Conservation (phyloP, 2,329 filamentous ascomycete species). For the Trichoderma pleuroti region DNA sequence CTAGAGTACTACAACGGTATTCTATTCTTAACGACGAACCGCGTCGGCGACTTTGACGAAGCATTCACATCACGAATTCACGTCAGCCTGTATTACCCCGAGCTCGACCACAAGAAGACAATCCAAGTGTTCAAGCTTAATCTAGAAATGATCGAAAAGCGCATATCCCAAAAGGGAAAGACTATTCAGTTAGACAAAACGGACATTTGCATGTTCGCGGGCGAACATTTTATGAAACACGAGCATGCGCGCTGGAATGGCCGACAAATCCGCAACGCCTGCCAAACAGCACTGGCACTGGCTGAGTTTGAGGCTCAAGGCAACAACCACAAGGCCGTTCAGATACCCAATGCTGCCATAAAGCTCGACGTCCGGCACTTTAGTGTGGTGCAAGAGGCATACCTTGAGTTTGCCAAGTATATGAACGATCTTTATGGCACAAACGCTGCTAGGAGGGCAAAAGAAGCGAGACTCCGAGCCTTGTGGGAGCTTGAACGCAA, state of each 20-base stretch:
- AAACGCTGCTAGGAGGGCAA: not conserved
- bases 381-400: slow-evolving; percentile 22
- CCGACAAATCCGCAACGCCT: slow-evolving; percentile 23
- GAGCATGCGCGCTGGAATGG: slow-evolving; percentile 17
- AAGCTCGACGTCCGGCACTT: slow-evolving; percentile 21
- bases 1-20: slow-evolving; percentile 38
- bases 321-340: slow-evolving; percentile 15
- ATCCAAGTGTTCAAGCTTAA: slow-evolving; percentile 19
- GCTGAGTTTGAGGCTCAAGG: slow-evolving; percentile 33
- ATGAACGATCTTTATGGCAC: slow-evolving; percentile 16
- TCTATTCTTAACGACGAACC: slow-evolving; percentile 36
- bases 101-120: not conserved
- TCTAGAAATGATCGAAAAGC: slow-evolving; percentile 23
- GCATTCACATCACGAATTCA: slow-evolving; percentile 37
- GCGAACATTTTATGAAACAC: not conserved
- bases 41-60: slow-evolving; percentile 34
- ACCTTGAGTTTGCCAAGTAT: slow-evolving; percentile 24
- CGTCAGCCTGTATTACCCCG: slow-evolving; percentile 31
- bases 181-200: not conserved
- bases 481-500: not conserved
- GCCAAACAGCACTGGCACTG: slow-evolving; percentile 25
- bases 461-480: not conserved
- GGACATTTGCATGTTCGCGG: not conserved
- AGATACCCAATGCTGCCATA: slow-evolving; percentile 16
- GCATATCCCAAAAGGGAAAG: not conserved